These are phyloP conservation scores for Myxozyma udenii DNA, from an alignment of 805 yeast genomes.

Conservation along the genomic window DNA sequence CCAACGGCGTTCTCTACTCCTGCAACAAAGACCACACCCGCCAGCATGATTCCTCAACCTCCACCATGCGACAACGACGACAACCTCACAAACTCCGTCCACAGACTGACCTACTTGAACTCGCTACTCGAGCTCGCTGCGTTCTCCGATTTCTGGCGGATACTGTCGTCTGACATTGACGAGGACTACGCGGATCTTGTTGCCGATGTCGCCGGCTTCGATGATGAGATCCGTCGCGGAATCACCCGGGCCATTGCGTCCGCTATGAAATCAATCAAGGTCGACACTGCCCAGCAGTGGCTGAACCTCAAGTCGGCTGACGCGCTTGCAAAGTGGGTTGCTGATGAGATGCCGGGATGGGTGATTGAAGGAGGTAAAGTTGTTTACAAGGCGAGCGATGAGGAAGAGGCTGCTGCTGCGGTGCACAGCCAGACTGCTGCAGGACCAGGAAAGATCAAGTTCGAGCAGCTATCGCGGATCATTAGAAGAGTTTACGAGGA, in stretches of 20 bases:
- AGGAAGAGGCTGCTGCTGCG: conserved; percentile 31
- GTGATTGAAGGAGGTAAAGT: conserved; percentile 32
- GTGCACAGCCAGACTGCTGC: conserved; percentile 28
- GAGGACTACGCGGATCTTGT: conserved; percentile 39
- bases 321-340: conserved; percentile 34
- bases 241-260: conserved; percentile 36
- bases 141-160: conserved; percentile 39
- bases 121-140: conserved; percentile 35
- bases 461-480: conserved; percentile 36
- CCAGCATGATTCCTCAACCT: conserved; percentile 28
- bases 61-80: conserved; percentile 21
- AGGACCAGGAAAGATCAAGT: conserved; percentile 26
- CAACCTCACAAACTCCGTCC: conserved; percentile 17
- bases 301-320: conserved; percentile 32
- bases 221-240: conserved; percentile 36
- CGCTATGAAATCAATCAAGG: conserved; percentile 34
- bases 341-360: conserved; percentile 33
- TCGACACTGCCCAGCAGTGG: conserved; percentile 36
- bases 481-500: conserved; percentile 37
- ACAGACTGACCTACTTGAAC: conserved; percentile 35
- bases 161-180: conserved; percentile 33
- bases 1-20: background rate
- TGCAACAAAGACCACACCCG: conserved; percentile 13
- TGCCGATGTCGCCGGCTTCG: conserved; percentile 39
- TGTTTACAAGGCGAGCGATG: conserved; percentile 33